phyloP scores from a whole-genome alignment of 2,329 filamentous ascomycete genomes.

The Xylariaceae sp. region DNA sequence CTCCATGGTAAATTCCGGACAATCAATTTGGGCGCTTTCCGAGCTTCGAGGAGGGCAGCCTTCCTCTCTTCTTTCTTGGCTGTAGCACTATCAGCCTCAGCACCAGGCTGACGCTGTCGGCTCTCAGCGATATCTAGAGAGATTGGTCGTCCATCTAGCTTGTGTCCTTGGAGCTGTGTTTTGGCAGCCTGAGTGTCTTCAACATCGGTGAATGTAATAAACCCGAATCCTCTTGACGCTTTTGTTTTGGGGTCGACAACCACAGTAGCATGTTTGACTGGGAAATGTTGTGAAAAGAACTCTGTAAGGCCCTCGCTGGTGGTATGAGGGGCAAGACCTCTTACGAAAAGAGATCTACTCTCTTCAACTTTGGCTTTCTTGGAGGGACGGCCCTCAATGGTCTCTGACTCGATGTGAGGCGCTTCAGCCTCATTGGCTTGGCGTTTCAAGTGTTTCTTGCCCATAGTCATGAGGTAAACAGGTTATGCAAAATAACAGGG shows the following conservation, averaged over 20 bases:
- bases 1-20: conserved; percentile 95
- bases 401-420: conserved; percentile 21
- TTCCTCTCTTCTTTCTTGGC: conserved; percentile 53
- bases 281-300: conserved; percentile 90
- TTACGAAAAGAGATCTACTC: conserved; percentile 79
- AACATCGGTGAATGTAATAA: conserved; percentile 92
- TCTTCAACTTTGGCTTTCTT: conserved; percentile 60
- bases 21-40: conserved; percentile 71
- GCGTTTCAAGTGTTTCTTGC: conserved; percentile 22
- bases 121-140: conserved; percentile 85
- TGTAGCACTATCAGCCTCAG: conserved; percentile 42
- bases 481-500: neutral
- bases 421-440: conserved; percentile 12
- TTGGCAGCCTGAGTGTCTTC: conserved; percentile 83
- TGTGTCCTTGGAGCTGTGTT: conserved; percentile 73
- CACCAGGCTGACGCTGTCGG: conserved; percentile 56
- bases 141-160: conserved; percentile 76
- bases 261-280: conserved; percentile 93
- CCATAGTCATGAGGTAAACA: conserved; percentile 21
- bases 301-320: conserved; percentile 81
- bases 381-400: conserved; percentile 34
- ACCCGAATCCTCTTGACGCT: conserved; percentile 85
- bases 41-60: conserved; percentile 57
- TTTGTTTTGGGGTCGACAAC: conserved; percentile 84
- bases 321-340: conserved; percentile 71